Conservation (phyloP, 176 grass and related monocot species). For the Panicum miliaceum region DNA sequence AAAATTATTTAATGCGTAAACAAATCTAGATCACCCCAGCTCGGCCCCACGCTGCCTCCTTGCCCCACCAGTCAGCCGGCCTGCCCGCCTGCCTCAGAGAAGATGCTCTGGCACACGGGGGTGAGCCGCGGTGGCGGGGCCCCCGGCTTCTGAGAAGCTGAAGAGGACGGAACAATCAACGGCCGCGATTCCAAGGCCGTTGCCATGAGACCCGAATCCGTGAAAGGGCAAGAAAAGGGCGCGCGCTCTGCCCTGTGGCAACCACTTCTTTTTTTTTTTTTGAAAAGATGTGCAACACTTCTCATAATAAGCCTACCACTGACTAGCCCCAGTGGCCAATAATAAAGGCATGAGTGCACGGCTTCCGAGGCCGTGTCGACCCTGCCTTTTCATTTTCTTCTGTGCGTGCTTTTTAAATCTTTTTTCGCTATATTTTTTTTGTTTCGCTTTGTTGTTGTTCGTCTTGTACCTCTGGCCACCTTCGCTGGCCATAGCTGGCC, state of each 20-base stretch:
- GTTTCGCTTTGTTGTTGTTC: background rate
- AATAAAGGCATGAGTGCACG: constrained; percentile 45
- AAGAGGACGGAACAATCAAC: constrained; percentile 68
- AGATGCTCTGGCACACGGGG: constrained; percentile 9
- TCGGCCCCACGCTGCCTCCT: background rate
- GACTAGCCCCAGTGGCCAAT: constrained; percentile 17
- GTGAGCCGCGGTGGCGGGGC: constrained; percentile 41
- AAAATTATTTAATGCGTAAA: constrained; percentile 57
- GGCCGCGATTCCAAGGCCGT: constrained; percentile 70
- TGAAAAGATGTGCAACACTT: too few relatives aligned
- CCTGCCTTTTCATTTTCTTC: background rate
- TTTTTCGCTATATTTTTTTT: background rate
- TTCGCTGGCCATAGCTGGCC: background rate
- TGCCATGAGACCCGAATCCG: constrained; percentile 29
- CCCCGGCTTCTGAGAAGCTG: constrained; percentile 3
- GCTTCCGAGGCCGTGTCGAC: constrained; percentile 7
- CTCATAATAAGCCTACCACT: constrained; percentile 28
- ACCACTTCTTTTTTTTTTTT: too few relatives aligned
- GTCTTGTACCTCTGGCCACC: background rate
- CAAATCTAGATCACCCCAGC: constrained; percentile 32
- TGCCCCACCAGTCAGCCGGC: constrained; percentile 40
- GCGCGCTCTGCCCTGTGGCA: background rate
- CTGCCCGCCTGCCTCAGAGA: background rate
- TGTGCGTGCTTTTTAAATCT: background rate
- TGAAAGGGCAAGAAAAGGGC: background rate